phyloP scores from a whole-genome alignment of 495 filamentous ascomycete genomes.

The Antarctomyces pellizariae region DNA sequence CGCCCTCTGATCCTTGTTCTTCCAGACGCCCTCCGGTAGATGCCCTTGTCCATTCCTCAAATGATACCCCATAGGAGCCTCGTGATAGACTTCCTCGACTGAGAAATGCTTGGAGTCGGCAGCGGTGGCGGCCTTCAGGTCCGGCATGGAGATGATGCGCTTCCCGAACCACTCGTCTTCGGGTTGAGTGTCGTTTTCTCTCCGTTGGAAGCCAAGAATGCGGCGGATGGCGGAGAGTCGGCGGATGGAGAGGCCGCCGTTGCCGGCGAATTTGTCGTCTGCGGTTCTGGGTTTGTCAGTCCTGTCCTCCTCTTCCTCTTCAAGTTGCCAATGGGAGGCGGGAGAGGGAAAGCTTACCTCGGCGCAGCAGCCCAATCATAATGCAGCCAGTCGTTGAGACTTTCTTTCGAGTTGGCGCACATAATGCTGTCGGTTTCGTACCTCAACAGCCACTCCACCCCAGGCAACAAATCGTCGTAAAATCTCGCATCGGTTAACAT shows the following conservation, averaged over 20 bases:
- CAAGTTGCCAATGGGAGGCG: background rate
- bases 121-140: constrained; percentile 18
- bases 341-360: constrained; percentile 10
- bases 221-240: constrained; percentile 19
- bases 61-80: constrained; percentile 25
- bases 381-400: constrained; percentile 23
- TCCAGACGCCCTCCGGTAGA: constrained; percentile 19
- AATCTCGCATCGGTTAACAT: constrained; percentile 22
- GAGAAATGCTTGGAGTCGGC: constrained; percentile 16
- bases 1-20: constrained; percentile 14
- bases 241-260: constrained; percentile 26
- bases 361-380: constrained; percentile 26
- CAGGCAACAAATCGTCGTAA: constrained; percentile 20
- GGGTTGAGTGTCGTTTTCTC: constrained; percentile 20
- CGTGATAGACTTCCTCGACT: constrained; percentile 21
- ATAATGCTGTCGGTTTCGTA: constrained; percentile 26
- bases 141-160: constrained; percentile 19
- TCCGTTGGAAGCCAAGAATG: constrained; percentile 19
- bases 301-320: no score
- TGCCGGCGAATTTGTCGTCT: constrained; percentile 20
- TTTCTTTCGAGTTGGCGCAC: constrained; percentile 21
- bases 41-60: constrained; percentile 16
- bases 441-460: constrained; percentile 22
- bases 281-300: constrained; percentile 9
- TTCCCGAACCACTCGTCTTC: constrained; percentile 27